Base-by-base conservation (phyloP, 2,329 filamentous ascomycete genomes). In the Penicillium sp. region DNA sequence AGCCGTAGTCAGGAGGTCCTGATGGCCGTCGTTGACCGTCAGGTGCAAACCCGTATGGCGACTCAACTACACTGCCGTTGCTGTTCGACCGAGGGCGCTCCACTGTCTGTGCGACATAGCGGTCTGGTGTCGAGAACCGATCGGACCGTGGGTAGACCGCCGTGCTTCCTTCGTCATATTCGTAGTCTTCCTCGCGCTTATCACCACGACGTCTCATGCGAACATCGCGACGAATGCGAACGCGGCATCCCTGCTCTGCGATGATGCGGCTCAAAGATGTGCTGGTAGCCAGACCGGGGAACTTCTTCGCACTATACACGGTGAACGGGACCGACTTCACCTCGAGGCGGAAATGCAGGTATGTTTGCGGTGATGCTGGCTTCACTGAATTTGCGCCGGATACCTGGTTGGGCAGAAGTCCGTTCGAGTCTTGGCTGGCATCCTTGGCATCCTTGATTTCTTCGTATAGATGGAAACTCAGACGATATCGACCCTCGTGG, bases 291-390 rank as follows among this genome's bases (percentile, higher is more conserved):
- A 98, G 81, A 17, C 94, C 95, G 15, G 95, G 95, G 79, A 99
- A 99, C 81, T 97, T 98, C 87, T 98, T 99, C 54, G 95, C 95
- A 69, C 93, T 97, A 81, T 85, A 98, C 43, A 98, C 95, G 51
- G 86, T 88, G 75, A 99, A 98, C 0, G 91, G 87, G 12, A 84
- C 79, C 0, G 95, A 96, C 81, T 94, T 92, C 69, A 97, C 90
- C 75, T 96, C 92, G 79, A 97, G 86, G 55, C 93, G 86, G 79
- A 92, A 94, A 71, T 92, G 89, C 64, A 96, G 90, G 59, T 84
- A 89, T 78, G 69, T 83, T 75, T 73, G 80, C 50, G 76, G 79
- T 15, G 79, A 75, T 48, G 75, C 76, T 22, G 76, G 75, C 60
- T 79, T 78, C 37, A 72, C 72, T 45, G 62, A 74, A 66, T 48